Conservation (phyloP, 108 stramenopile species). For the Chaetoceros muelleri region DNA sequence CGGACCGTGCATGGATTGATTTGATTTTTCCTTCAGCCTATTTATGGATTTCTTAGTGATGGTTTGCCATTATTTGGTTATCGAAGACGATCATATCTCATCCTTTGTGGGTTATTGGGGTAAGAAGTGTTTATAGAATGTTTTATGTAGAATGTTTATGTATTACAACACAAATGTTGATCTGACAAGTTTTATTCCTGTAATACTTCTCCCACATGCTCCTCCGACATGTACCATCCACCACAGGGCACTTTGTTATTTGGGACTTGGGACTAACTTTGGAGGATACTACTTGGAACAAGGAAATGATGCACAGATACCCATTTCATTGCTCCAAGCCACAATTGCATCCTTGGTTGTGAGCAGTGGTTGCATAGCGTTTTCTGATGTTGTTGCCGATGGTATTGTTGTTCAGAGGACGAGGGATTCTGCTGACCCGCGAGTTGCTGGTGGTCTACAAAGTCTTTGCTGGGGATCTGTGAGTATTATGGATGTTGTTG, state of each 20-base stretch:
- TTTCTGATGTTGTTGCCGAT: constrained; percentile 93
- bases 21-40: too few species aligned
- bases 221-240: too few species aligned
- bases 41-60: constrained; percentile 89
- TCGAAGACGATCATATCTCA: constrained; percentile 72
- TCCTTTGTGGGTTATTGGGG: constrained; percentile 53
- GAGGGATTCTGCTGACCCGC: constrained; percentile 58
- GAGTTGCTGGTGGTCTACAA: constrained; percentile 74
- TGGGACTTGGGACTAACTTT: constrained; percentile 34
- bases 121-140: too few species aligned
- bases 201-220: too few species aligned
- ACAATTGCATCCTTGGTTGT: constrained; percentile 48
- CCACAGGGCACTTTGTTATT: constrained; percentile 54
- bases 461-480: constrained; percentile 86
- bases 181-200: too few species aligned
- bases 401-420: constrained; percentile 89
- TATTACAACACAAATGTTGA: too few species aligned
- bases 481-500: too few species aligned
- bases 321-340: constrained; percentile 10
- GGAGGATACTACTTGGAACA: constrained; percentile 22
- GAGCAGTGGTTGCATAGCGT: constrained; percentile 76
- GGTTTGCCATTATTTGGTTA: constrained; percentile 83
- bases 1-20: neutral
- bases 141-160: too few species aligned
- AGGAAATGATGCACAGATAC: constrained; percentile 7